These are phyloP conservation scores for Tetracladium marchalianum DNA, from an alignment of 495 filamentous ascomycete species.

Conservation along the genomic window DNA sequence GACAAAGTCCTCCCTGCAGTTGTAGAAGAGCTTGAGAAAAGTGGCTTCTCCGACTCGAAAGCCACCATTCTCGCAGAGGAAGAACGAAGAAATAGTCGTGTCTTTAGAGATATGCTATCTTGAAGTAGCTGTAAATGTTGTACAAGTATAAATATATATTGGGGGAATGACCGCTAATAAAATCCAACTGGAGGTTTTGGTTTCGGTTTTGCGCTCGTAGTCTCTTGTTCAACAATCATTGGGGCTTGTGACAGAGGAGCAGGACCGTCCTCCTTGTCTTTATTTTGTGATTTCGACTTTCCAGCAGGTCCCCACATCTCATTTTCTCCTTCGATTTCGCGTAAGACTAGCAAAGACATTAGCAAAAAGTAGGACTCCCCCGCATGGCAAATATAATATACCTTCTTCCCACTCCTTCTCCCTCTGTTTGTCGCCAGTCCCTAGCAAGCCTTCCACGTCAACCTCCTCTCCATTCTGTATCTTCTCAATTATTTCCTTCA, in stretches of 20 bases:
- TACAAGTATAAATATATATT: conserved; percentile 15
- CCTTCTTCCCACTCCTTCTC: conserved; percentile 88
- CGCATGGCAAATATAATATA: conserved; percentile 21
- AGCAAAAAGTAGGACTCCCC: conserved; percentile 12
- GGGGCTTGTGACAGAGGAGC: not conserved
- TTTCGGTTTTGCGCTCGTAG: conserved; percentile 4
- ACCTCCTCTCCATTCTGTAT: conserved; percentile 81
- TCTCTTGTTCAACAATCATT: not conserved
- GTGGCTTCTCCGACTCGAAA: conserved; percentile 15
- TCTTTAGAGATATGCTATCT: conserved; percentile 44
- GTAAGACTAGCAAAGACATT: conserved; percentile 44
- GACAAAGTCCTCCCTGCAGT: conserved; percentile 44
- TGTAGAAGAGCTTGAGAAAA: conserved; percentile 27
- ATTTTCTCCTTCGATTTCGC: conserved; percentile 74
- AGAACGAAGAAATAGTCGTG: conserved; percentile 15
- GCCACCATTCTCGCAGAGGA: conserved; percentile 2
- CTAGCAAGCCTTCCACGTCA: conserved; percentile 75
- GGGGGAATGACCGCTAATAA: conserved; percentile 7
- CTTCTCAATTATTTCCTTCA: conserved; percentile 75
- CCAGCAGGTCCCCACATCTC: conserved; percentile 41
- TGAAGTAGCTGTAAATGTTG: conserved; percentile 14
- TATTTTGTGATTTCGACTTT: conserved; percentile 22
- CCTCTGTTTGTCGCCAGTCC: conserved; percentile 63
- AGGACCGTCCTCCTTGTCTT: conserved; percentile 5
- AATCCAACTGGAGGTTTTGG: conserved; percentile 14